A percentile compares a stretch with the other conserved stretches of the same genome.
Conservation (phyloP, 2,329 filamentous ascomycete species). For the Erysiphe pulchra region DNA sequence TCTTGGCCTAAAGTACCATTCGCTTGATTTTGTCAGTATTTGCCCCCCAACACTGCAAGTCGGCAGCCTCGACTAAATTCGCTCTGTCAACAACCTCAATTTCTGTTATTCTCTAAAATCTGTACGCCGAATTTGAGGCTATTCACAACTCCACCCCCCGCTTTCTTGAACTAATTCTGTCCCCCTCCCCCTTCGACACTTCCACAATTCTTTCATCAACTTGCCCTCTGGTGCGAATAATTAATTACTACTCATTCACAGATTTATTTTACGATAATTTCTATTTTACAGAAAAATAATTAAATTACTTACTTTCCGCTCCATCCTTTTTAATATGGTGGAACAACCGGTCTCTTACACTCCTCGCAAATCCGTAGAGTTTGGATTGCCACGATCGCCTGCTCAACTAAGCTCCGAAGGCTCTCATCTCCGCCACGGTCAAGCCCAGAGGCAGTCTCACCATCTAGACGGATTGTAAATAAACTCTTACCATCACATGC, state of each 20-base stretch:
- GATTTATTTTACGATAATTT: no score
- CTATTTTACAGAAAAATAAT: no score
- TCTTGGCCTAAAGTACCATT: neutral
- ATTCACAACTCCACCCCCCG: constrained; percentile 7
- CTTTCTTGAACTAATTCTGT: no score
- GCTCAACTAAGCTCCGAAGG: constrained; percentile 15
- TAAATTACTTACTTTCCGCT: no score
- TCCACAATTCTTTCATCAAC: no score
- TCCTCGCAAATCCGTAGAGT: constrained; percentile 3
- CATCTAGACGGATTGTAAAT: constrained; percentile 13
- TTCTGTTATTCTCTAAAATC: neutral
- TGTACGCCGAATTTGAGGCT: constrained; percentile 7
- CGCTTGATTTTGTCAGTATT: neutral
- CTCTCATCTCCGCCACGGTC: constrained; percentile 26
- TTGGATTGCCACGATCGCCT: constrained; percentile 4
- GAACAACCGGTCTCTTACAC: neutral
- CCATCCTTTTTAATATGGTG: neutral
- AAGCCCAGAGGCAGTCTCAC: constrained; percentile 23
- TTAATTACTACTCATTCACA: no score
- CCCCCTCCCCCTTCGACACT: no score
- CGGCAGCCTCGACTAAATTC: neutral
- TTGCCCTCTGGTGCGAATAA: no score
- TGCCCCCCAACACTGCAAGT: neutral
- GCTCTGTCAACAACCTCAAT: neutral
- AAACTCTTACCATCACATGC: constrained; percentile 1